phyloP scores from a whole-genome alignment of 2,329 filamentous ascomycete genomes.

The Aspergillus arachidicola region DNA sequence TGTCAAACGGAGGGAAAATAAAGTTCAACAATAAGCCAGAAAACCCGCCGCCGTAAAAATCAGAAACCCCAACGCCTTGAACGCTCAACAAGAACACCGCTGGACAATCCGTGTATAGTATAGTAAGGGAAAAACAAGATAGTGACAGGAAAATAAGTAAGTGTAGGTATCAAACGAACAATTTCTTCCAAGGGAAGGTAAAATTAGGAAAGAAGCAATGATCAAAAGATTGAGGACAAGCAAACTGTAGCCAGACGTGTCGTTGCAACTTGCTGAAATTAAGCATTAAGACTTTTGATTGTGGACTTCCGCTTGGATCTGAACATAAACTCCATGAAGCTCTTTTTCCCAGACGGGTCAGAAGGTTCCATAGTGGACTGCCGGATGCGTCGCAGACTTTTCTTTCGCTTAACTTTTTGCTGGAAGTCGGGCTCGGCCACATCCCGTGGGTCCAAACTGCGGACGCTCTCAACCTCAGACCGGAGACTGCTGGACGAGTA shows the following conservation, averaged over 20 bases:
- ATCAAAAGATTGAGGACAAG: not conserved
- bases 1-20: not conserved
- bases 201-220: not conserved
- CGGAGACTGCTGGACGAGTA: conserved; percentile 33
- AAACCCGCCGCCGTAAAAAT: not conserved
- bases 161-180: not conserved
- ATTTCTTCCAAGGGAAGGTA: not conserved
- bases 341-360: conserved; percentile 20
- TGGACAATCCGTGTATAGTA: not conserved
- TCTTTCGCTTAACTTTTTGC: conserved; percentile 17
- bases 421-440: conserved; percentile 14
- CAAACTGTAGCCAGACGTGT: not conserved
- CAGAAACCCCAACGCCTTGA: not conserved
- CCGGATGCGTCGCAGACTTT: conserved; percentile 22
- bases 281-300: conserved; percentile 22
- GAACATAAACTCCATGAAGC: conserved; percentile 28
- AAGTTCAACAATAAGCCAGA: not conserved
- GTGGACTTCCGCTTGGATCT: conserved; percentile 24
- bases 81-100: not conserved
- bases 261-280: conserved; percentile 9
- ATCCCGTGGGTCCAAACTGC: conserved; percentile 14
- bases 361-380: conserved; percentile 9
- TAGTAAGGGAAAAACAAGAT: not conserved
- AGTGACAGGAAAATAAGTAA: not conserved
- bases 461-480: conserved; percentile 28